A percentile compares a stretch with the other conserved stretches of the same genome.
Conservation (phyloP, 2,329 filamentous ascomycete species). For the Neofusicoccum laricinum region DNA sequence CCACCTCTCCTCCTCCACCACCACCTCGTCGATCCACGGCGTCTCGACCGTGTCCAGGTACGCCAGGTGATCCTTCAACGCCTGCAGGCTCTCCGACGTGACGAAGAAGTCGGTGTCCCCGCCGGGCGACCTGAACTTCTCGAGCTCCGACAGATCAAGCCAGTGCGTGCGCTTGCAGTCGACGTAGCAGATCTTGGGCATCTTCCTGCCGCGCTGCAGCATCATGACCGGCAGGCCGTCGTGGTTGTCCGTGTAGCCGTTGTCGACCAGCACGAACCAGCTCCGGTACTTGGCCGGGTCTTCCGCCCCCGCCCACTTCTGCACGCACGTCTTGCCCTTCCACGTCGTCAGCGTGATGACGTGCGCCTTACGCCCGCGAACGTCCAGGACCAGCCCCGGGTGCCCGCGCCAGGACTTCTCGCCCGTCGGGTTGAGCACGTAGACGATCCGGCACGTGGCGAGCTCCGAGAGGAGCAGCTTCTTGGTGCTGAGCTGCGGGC, state of each 20-base stretch:
- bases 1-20: neutral
- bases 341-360: conserved; percentile 3
- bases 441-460: neutral
- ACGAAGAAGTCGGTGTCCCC: neutral
- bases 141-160: neutral
- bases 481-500: neutral
- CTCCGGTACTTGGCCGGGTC: neutral
- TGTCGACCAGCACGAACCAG: neutral
- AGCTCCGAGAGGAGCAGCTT: neutral
- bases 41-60: neutral
- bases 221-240: neutral
- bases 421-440: neutral
- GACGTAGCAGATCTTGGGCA: neutral
- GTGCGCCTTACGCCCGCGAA: neutral
- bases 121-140: neutral
- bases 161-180: conserved; percentile 1
- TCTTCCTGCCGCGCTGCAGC: neutral
- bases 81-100: neutral
- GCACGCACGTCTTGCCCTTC: neutral
- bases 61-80: neutral
- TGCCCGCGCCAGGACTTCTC: neutral
- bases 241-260: neutral
- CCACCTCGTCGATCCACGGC: neutral
- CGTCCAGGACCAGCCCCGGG: neutral
- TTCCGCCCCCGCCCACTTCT: neutral